Conservation (phyloP, 257 asterid genomes). For the Capsicum rhomboideum region DNA sequence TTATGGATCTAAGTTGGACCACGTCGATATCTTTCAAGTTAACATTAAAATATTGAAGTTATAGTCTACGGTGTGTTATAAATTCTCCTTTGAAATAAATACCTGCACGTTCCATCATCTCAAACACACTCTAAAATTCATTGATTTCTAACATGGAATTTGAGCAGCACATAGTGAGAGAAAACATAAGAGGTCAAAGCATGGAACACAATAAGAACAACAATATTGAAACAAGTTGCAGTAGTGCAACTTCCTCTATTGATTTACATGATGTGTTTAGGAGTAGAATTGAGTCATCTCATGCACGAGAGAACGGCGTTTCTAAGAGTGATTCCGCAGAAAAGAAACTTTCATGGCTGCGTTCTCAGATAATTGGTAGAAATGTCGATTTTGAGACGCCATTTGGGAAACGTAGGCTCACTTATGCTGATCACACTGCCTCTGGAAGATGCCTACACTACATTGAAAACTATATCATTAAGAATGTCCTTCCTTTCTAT, state of each 20-base stretch:
- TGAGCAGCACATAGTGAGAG: not conserved
- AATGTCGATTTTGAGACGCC: constrained; percentile 32
- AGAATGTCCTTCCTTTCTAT: constrained; percentile 37
- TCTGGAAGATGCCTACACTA: constrained; percentile 42
- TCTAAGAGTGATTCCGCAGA: not conserved
- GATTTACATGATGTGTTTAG: not conserved
- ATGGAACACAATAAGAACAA: not conserved
- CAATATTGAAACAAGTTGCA: not conserved
- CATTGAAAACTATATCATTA: constrained; percentile 29
- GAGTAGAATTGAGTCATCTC: not conserved
- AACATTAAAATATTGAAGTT: not conserved
- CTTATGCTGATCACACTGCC: constrained; percentile 59
- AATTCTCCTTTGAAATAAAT: not conserved
- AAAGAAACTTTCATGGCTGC: not conserved
- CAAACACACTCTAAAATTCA: not conserved
- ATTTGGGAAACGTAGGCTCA: constrained; percentile 35
- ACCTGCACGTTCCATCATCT: not conserved
- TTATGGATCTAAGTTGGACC: not conserved
- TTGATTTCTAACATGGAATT: not conserved
- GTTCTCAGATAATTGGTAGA: constrained; percentile 24
- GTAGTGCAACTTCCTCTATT: not conserved
- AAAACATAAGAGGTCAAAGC: not conserved
- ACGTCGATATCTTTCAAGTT: not conserved
- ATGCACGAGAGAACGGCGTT: not conserved
- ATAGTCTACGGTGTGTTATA: not conserved